Percentiles rank a stretch among this genome's conserved stretches.
These are phyloP conservation scores for Candida tibetensis DNA, from an alignment of 805 yeast species.

Conservation along the genomic window DNA sequence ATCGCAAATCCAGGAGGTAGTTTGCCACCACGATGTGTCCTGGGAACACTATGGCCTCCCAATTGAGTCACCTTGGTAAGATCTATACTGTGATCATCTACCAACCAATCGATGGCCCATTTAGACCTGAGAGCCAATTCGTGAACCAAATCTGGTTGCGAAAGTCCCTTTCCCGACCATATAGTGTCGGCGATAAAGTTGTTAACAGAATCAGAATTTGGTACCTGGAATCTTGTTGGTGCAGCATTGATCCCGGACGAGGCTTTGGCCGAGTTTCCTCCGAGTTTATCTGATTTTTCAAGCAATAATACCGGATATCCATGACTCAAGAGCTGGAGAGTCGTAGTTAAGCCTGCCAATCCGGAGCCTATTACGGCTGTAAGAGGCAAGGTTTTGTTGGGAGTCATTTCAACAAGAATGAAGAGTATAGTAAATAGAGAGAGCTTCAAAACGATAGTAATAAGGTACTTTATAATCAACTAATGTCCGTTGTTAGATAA, in stretches of 20 bases:
- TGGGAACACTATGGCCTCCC: conserved; percentile 40
- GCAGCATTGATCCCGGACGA: conserved; percentile 58
- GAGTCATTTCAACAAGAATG: too few species aligned
- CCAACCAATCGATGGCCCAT: conserved; percentile 34
- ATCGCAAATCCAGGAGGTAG: conserved; percentile 63
- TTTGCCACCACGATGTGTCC: conserved; percentile 44
- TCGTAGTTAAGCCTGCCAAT: conserved; percentile 51
- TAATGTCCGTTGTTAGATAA: too few species aligned
- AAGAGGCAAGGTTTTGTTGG: conserved; percentile 1
- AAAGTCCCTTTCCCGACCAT: conserved; percentile 31
- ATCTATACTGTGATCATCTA: conserved; percentile 23
- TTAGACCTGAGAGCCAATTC: conserved; percentile 25
- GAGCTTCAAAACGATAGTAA: too few species aligned
- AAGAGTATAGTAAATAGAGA: too few species aligned
- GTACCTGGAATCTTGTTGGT: conserved; percentile 26
- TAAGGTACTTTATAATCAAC: too few species aligned
- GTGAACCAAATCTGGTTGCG: conserved; percentile 23
- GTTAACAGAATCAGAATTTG: conserved; percentile 23
- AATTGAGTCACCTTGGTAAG: conserved; percentile 30
- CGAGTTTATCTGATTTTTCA: conserved; percentile 48
- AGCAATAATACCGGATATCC: conserved; percentile 44
- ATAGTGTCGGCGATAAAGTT: conserved; percentile 29
- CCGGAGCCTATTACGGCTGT: conserved; percentile 53
- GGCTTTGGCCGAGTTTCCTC: conserved; percentile 62
- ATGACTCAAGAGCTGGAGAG: conserved; percentile 34